Evolutionary conservation across 768 basidiomycete genomes (phyloP).

Genomic region (button mushroom (Agaricus bisporus)): DNA sequence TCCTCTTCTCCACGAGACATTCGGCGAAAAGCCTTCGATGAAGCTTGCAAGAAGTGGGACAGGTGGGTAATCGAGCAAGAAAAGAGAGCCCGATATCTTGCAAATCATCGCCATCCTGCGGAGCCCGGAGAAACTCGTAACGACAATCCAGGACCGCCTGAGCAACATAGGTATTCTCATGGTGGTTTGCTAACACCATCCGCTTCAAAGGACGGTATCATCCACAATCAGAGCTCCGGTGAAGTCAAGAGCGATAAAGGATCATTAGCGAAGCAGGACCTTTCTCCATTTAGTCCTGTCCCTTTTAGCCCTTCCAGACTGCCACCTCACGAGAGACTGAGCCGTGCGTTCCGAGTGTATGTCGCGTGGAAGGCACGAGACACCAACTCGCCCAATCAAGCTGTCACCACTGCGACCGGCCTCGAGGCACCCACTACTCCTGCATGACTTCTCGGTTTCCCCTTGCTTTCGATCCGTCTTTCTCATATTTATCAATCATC

Average conservation of each 20-base stretch:
- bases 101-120: background rate
- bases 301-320: slow-evolving; percentile 14
- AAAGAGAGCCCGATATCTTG: slow-evolving; percentile 7
- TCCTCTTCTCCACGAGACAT: slow-evolving; percentile 33
- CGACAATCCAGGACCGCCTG: no score
- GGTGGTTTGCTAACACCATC: background rate
- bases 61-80: slow-evolving; percentile 36
- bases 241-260: background rate
- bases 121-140: background rate
- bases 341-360: slow-evolving; percentile 48
- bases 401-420: background rate
- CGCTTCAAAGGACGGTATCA: background rate
- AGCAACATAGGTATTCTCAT: background rate
- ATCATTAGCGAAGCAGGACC: slow-evolving; percentile 2
- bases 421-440: background rate
- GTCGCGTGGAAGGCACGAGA: slow-evolving; percentile 48
- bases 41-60: slow-evolving; percentile 53
- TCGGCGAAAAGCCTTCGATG: slow-evolving; percentile 52
- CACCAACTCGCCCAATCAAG: slow-evolving; percentile 6
- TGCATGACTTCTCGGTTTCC: background rate
- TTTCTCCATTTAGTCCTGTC: slow-evolving; percentile 1
- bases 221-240: background rate
- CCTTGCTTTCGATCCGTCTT: no score
- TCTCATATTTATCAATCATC: no score
- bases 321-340: slow-evolving; percentile 34